Conservation (phyloP, 768 basidiomycete species). For the Boletus vermiculosoides region DNA sequence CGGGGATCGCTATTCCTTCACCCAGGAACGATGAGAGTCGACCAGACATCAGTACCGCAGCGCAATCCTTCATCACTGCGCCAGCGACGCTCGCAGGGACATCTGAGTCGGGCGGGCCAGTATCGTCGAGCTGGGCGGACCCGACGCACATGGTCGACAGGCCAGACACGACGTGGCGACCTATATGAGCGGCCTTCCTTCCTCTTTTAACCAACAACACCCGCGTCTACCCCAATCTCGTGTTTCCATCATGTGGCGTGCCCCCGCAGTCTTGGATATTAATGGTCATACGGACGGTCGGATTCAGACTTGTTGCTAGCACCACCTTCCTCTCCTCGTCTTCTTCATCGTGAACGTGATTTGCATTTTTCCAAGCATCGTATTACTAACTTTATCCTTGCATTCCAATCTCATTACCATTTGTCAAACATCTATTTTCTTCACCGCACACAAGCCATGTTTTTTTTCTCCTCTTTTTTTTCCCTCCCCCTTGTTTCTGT, state of each 20-base stretch:
- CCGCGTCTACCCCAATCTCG: background rate
- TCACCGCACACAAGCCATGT: background rate
- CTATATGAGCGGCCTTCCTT: constrained; percentile 29
- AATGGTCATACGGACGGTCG: constrained; percentile 8
- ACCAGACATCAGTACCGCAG: constrained; percentile 67
- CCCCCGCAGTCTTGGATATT: constrained; percentile 10
- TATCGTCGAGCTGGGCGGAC: constrained; percentile 49
- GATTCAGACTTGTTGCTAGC: constrained; percentile 1
- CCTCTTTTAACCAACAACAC: background rate
- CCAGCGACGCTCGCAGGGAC: constrained; percentile 56
- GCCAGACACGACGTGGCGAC: constrained; percentile 38
- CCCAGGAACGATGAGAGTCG: constrained; percentile 38
- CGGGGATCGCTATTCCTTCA: constrained; percentile 27
- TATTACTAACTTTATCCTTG: constrained; percentile 18
- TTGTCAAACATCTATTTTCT: background rate
- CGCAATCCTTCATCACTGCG: constrained; percentile 66
- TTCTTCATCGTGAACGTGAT: background rate
- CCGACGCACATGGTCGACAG: constrained; percentile 44
- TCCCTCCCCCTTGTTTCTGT: too few relatives aligned
- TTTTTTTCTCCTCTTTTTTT: background rate
- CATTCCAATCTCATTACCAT: constrained; percentile 1
- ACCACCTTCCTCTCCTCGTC: background rate
- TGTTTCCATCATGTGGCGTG: background rate
- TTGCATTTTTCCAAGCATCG: constrained; percentile 16
- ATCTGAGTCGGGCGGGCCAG: constrained; percentile 51